Base-by-base conservation (phyloP, 495 filamentous ascomycete genomes). In the Pyrenula aspistea region DNA sequence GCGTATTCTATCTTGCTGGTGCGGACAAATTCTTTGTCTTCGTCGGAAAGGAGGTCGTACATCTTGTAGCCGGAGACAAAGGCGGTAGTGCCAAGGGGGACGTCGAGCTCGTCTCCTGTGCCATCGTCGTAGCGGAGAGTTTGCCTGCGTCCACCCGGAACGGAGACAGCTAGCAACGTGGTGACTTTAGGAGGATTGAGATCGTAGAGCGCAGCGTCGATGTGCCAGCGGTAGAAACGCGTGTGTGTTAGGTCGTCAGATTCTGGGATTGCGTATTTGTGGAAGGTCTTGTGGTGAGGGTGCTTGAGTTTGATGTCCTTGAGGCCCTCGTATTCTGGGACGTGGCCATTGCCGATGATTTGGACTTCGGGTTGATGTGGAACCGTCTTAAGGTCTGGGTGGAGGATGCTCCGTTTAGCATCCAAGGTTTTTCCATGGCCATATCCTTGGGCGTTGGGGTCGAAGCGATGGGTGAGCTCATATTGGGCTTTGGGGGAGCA, bases 291-390 rank as follows among this genome's bases (percentile, higher is more conserved):
- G 73, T 89, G 85, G 62, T 89, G 85, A 0, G 86, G 86, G 63
- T 89, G 86, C 55, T 72, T 73, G n/a, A 89, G 74, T 42, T 73
- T 77, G 63, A 88, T 74, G 64, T 88, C 75, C 55, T 77, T 65
- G 2, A 89, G 71, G 0, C 85, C 85, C 65, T 88, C 84, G 57
- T 86, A 88, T 2, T 73, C 70, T 2, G 76, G 65, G 1, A 88
- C 72, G 59, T 76, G 72, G 15, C 86, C 85, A 65, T 89, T 87
- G 49, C 86, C 86, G 61, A 89, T 88, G 51, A 88, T 80, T 61
- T 89, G 86, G 2, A 89, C 85, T 66, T 89, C 83, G 10, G 85
- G 85, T 64, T 89, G 85, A 67, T 87, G 84, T 0, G 86, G 85
- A 48, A 88, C 79, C 1, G 86, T 89, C 68, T 89, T 88, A 15